Evolutionary conservation across 805 yeast species (phyloP).

Genomic region (Schwanniomyces sp.): DNA sequence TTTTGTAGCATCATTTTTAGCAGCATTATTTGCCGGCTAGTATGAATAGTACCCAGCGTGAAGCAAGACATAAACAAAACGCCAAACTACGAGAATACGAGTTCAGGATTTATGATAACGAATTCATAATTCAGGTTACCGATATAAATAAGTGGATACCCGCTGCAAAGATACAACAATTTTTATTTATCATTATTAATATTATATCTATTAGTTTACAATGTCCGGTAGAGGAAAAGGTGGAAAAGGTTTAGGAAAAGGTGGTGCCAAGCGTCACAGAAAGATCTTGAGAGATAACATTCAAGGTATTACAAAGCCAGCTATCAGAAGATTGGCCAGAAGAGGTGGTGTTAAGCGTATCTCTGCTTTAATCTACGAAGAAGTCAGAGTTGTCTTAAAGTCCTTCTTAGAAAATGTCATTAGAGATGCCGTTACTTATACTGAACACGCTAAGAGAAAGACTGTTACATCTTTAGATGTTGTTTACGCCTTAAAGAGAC

Average conservation of each 20-base stretch:
- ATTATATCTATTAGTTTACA: constrained; percentile 20
- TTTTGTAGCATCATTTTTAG: neutral
- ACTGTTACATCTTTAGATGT: constrained; percentile 98
- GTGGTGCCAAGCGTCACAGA: constrained; percentile 99
- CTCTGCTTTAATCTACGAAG: constrained; percentile 97
- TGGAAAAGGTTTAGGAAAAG: constrained; percentile 99
- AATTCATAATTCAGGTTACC: neutral
- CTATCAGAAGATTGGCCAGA: constrained; percentile 99
- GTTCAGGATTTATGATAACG: neutral
- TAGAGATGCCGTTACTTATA: constrained; percentile 99
- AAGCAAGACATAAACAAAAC: neutral
- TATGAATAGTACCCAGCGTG: neutral
- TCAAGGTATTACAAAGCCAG: constrained; percentile 99
- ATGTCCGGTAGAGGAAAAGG: constrained; percentile 99
- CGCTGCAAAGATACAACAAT: neutral
- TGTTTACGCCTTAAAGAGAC: constrained; percentile 99
- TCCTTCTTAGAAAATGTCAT: constrained; percentile 95
- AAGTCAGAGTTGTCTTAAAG: constrained; percentile 95
- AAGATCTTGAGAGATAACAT: constrained; percentile 99
- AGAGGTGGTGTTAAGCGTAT: constrained; percentile 99
- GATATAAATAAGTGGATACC: neutral
- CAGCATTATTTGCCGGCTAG: neutral
- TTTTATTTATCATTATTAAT: neutral
- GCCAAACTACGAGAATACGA: neutral
- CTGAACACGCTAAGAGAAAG: constrained; percentile 99